These are phyloP conservation scores for Nepenthes gracilis DNA, from an alignment of 148 eudicot species.

Conservation along the genomic window DNA sequence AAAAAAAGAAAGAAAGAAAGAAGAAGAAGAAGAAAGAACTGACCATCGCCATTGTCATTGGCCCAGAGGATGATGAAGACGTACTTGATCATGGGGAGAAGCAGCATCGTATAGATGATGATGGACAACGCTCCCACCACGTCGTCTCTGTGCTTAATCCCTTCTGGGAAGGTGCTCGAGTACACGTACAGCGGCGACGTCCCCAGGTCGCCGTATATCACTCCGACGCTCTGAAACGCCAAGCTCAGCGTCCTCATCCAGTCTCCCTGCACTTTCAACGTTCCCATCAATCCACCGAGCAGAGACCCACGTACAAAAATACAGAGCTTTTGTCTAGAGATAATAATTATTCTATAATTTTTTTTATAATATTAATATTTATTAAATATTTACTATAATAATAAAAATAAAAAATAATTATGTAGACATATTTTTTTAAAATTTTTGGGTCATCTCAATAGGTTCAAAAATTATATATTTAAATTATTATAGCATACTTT, in stretches of 20 bases:
- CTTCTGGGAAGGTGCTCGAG: conserved; percentile 15
- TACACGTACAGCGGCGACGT: conserved; percentile 35
- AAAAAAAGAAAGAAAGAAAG: neutral
- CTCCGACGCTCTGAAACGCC: conserved; percentile 10
- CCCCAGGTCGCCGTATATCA: conserved; percentile 37
- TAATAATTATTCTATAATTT: neutral
- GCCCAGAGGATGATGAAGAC: conserved; percentile 30
- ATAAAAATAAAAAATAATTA: no score
- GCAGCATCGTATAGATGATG: conserved; percentile 26
- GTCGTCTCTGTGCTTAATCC: conserved; percentile 22
- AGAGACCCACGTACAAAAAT: neutral
- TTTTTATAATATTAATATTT: no score
- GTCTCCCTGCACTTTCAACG: neutral
- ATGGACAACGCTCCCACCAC: conserved; percentile 24
- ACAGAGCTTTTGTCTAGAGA: neutral
- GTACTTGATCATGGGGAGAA: conserved; percentile 27
- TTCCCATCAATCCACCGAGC: neutral
- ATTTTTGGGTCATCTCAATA: no score
- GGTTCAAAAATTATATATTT: no score
- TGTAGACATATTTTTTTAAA: no score
- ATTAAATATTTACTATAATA: no score
- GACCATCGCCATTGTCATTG: conserved; percentile 38
- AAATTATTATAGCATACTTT: no score
- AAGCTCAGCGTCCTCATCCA: neutral
- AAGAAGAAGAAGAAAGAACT: neutral